A percentile compares a stretch with the other conserved stretches of the same genome.
Conservation (phyloP, 2,329 filamentous ascomycete species). For the Colletotrichum sp. region DNA sequence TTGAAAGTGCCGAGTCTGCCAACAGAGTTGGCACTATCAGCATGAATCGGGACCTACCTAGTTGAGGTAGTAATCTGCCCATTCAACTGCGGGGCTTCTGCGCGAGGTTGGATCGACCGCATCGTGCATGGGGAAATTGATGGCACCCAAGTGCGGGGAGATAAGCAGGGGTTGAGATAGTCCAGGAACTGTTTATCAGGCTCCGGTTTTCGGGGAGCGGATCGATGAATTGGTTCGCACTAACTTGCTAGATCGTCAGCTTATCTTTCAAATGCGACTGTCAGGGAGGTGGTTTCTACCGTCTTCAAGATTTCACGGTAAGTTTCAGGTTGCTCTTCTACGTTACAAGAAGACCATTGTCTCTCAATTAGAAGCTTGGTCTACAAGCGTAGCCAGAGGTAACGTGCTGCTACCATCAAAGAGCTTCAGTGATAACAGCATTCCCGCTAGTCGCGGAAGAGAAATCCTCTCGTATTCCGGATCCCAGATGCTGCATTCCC, state of each 20-base stretch:
- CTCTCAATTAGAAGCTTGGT: not conserved
- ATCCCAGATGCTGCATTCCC: not conserved
- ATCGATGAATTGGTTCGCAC: not conserved
- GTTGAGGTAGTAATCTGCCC: not conserved
- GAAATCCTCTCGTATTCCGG: not conserved
- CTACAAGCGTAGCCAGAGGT: not conserved
- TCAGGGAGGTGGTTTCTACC: not conserved
- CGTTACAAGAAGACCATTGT: not conserved
- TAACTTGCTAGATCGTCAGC: not conserved
- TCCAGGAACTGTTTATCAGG: not conserved
- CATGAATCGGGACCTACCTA: not conserved
- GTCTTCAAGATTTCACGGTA: not conserved
- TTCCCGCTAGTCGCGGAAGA: not conserved
- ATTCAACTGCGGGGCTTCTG: not conserved
- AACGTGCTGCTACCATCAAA: not conserved
- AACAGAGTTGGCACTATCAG: not conserved
- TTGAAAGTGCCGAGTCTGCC: not conserved
- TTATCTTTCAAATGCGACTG: not conserved
- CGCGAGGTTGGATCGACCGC: not conserved
- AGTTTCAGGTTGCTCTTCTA: not conserved
- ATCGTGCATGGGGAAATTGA: not conserved
- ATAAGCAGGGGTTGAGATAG: conserved; percentile 14
- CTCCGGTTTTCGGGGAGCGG: not conserved
- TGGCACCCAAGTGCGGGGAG: not conserved
- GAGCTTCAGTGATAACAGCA: not conserved